Evolutionary conservation across 2,329 filamentous ascomycete species (phyloP), one percentile per base, ranked within the genome.

Genomic region (Orbilia oligospora): DNA sequence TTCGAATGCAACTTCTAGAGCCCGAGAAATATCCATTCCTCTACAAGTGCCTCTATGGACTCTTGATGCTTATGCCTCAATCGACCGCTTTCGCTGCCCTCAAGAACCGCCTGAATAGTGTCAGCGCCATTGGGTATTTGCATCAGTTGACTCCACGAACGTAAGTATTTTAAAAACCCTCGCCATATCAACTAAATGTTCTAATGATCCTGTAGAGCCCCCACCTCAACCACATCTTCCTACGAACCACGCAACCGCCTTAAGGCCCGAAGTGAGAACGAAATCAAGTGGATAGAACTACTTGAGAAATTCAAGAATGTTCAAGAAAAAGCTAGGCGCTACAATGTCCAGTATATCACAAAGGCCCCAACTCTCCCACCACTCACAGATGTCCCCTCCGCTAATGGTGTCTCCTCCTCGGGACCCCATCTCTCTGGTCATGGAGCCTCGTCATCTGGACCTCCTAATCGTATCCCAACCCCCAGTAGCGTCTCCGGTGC

Each of bases 1-100:
- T 99, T 56, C 93, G 96, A 51, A 90, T 99, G 64, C 96, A 99
- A 83, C 88, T 99, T 9, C 89, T 99, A 8, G 96, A 99, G 83
- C 96, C 96, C 0, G 97, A 99, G 83, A 94, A 92, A 84, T 95
- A 95, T 81, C 96, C 96, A 1, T 93, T 97, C 83, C 87, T 99
- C 0, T 98, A 99, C 87, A 97, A 97, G 86, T 99, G 96, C 85
- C 90, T 99, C 61, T 99, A 98, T 83, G 96, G 96, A 9, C 89
- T 99, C 55, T 87, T 99, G 69, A 99, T 99, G 96, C 91, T 99
- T 18, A 88, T 99, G n/a, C 96, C 96, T 0, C 96, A 99, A 85
- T 98, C 95, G 16, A 97, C 94, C 30, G 97, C 96, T 8, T 99
- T 99, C 85, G 96, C 94, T 30, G 95, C 96, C 1, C 87, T 99